Percentiles rank a stretch among this genome's conserved stretches.
Evolutionary conservation across 306 rosid species (phyloP).

Genomic region (Luffa acutangula): DNA sequence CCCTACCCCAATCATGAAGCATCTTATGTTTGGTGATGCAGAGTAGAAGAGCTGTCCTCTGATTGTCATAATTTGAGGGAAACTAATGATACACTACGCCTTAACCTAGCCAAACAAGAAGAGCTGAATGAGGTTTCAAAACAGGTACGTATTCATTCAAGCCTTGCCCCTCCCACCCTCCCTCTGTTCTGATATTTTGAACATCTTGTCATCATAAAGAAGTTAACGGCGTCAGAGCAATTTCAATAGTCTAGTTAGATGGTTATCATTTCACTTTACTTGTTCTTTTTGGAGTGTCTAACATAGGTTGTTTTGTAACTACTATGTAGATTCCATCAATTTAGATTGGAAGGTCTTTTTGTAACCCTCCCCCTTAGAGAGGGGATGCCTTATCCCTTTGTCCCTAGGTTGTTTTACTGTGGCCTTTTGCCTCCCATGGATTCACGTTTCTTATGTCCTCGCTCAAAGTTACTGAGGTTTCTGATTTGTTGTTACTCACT

Average conservation of each 20-base stretch:
- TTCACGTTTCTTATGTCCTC: neutral
- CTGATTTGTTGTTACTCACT: neutral
- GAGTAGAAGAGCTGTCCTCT: constrained; percentile 66
- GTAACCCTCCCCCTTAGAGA: too few relatives aligned
- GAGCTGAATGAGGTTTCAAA: constrained; percentile 51
- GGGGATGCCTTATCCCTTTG: too few relatives aligned
- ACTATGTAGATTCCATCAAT: too few relatives aligned
- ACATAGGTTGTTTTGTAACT: too few relatives aligned
- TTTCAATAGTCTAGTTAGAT: neutral
- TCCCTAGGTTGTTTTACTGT: too few relatives aligned
- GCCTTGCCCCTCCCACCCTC: neutral
- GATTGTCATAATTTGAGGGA: constrained; percentile 43
- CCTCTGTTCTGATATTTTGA: neutral
- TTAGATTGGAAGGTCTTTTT: too few relatives aligned
- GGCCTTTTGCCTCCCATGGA: too few relatives aligned
- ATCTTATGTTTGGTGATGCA: constrained; percentile 35
- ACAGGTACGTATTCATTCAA: constrained; percentile 31
- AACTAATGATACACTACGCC: constrained; percentile 37
- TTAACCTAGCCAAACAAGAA: constrained; percentile 44
- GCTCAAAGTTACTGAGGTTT: too few relatives aligned
- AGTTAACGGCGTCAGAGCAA: neutral
- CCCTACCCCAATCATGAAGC: neutral
- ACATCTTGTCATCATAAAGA: neutral
- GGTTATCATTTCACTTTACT: neutral
- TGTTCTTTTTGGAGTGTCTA: too few relatives aligned